Evolutionary conservation across 306 rosid genomes (phyloP), one percentile per base, ranked within the genome.

Genomic region (Glycine latifolia): DNA sequence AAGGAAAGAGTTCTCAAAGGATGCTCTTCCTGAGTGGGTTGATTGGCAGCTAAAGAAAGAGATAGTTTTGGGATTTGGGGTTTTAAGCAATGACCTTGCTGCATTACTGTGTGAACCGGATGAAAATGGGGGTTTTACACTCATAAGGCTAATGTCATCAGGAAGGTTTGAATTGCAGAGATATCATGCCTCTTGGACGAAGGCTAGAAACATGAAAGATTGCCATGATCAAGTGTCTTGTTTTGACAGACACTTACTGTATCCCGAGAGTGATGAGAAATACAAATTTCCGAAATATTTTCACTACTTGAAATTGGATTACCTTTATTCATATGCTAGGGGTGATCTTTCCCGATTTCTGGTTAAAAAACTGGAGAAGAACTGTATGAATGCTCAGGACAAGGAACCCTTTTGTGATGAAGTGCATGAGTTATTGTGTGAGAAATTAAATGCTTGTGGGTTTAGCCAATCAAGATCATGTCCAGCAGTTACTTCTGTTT

Each of bases 1-100:
- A 41, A 88, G 84, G 83, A 90, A 87, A 77, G 92, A 88, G 75
- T 76, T 83, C 84, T 78, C 79, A 9, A 93, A 87, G 83, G 90
- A 80, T 75, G 87, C 86, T 55, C 89, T 93, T 86, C 89, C 94
- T 20, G 88, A 88, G 72, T 93, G 97, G 96, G 63, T 89, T 80
- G 89, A 86, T 82, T 88, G 90, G 96, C 94, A 91, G 76, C 91
- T 88, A 48, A 89, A 88, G 89, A 93, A 87, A 80, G 95, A 92
- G 76, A 83, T 88, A 47, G 89, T 89, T 65, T 52, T 91, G 87
- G 97, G 95, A 26, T 88, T 92, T 15, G 89, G 90, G 68, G 83
- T 91, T 79, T 35, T 91, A 63, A 84, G 74, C 74, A 79, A 75
- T 39, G 89, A 79, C 73, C 66, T 88, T 17, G 87, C 92, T 54